Evolutionary conservation across 2,329 filamentous ascomycete genomes (phyloP).

Genomic region (Botrytis squamosa): DNA sequence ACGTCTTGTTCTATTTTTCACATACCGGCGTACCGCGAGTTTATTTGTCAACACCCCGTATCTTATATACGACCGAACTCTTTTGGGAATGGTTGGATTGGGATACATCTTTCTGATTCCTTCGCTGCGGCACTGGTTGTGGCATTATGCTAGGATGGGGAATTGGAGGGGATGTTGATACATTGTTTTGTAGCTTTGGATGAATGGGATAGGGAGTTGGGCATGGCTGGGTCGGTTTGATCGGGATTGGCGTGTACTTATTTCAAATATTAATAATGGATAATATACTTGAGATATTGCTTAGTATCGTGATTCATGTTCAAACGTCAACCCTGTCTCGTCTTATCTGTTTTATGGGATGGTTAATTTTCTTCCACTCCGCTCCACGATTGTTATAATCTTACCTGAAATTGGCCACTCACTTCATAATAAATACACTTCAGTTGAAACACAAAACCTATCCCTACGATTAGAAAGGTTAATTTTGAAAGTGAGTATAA

Average conservation of each 20-base stretch:
- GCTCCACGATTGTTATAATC: not conserved
- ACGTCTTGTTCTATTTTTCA: conserved; percentile 41
- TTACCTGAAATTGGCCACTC: not conserved
- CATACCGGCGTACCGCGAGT: conserved; percentile 31
- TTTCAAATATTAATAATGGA: not conserved
- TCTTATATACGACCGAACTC: conserved; percentile 22
- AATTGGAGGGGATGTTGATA: conserved; percentile 8
- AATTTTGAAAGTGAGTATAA: not conserved
- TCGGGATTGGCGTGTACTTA: not conserved
- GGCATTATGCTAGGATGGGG: conserved; percentile 17
- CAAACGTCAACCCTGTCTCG: not conserved
- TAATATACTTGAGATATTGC: not conserved
- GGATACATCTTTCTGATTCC: conserved; percentile 20
- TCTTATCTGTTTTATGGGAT: not conserved
- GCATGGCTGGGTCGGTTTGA: not conserved
- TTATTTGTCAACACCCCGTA: conserved; percentile 30
- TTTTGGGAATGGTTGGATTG: conserved; percentile 23
- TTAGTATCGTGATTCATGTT: not conserved
- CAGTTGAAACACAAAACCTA: too few species aligned
- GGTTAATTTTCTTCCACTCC: not conserved
- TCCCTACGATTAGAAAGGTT: not conserved
- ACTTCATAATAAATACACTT: not conserved
- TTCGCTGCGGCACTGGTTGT: conserved; percentile 17
- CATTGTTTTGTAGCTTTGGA: not conserved
- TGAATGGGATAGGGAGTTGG: not conserved